A percentile compares a stretch with the other conserved stretches of the same genome.
Evolutionary conservation across 2,329 filamentous ascomycete genomes (phyloP).

Genomic region (Fusarium sp.): DNA sequence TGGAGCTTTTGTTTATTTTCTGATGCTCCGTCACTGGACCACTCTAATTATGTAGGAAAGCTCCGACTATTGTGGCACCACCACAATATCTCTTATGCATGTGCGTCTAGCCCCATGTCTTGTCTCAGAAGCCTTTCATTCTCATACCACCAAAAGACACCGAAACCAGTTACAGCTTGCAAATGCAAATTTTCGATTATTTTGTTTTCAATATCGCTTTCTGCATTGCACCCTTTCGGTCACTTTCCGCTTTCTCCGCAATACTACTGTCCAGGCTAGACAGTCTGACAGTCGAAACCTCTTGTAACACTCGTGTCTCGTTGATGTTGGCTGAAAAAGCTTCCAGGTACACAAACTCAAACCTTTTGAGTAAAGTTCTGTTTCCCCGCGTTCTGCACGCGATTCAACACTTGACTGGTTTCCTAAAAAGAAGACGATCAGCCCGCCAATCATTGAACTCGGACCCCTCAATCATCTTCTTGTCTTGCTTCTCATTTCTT

Average conservation of each 20-base stretch:
- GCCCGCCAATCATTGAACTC: slow-evolving; percentile 15
- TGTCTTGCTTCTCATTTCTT: not conserved
- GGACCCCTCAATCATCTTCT: not conserved
- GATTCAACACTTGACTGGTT: slow-evolving; percentile 3
- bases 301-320: not conserved
- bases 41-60: not conserved
- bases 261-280: slow-evolving; percentile 3
- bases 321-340: not conserved
- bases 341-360: not conserved
- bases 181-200: not conserved
- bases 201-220: not conserved
- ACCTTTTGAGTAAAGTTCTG: not conserved
- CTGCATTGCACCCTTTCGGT: slow-evolving; percentile 13
- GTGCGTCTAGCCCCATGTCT: slow-evolving; percentile 17
- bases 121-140: slow-evolving; percentile 1
- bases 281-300: not conserved
- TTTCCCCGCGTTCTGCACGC: slow-evolving; percentile 18
- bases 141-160: slow-evolving; percentile 10
- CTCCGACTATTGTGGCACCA: slow-evolving; percentile 33
- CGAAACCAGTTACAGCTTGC: slow-evolving; percentile 4
- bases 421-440: not conserved
- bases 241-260: slow-evolving; percentile 28
- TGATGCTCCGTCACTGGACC: not conserved
- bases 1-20: not conserved
- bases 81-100: slow-evolving; percentile 8